These are phyloP conservation scores for Coniochaeta sp. DNA, from an alignment of 2,329 filamentous ascomycete species.

Conservation along the genomic window DNA sequence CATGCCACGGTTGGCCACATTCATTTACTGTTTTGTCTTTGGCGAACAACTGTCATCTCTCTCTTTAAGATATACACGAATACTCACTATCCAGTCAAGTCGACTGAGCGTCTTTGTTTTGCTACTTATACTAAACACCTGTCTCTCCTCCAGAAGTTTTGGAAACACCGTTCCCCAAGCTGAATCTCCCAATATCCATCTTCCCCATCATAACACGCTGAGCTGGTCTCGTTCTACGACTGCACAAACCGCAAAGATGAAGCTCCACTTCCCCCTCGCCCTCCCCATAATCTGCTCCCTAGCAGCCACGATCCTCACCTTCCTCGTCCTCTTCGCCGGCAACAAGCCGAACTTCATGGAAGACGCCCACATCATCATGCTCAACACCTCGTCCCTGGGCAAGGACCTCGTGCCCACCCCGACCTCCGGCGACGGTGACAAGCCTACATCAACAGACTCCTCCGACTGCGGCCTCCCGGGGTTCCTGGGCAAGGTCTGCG, in stretches of 20 bases:
- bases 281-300: constrained; percentile 25
- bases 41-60: neutral
- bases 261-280: neutral
- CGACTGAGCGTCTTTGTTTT: neutral
- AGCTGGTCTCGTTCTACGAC: constrained; percentile 1
- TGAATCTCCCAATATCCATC: no score
- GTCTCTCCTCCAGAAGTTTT: neutral
- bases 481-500: neutral
- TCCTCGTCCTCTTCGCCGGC: constrained; percentile 30
- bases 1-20: neutral
- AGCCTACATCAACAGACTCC: constrained; percentile 10
- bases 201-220: no score
- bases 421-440: constrained; percentile 12
- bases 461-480: neutral
- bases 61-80: neutral
- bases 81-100: neutral
- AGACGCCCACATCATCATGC: constrained; percentile 29
- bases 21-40: neutral
- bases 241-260: neutral
- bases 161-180: no score
- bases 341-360: constrained; percentile 28
- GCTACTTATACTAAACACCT: neutral
- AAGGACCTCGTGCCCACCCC: constrained; percentile 25
- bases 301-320: constrained; percentile 26
- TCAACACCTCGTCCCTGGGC: constrained; percentile 34